Evolutionary conservation across 345 rosid species (phyloP), one percentile per base, ranked within the genome.

Genomic region (Draba incana): DNA sequence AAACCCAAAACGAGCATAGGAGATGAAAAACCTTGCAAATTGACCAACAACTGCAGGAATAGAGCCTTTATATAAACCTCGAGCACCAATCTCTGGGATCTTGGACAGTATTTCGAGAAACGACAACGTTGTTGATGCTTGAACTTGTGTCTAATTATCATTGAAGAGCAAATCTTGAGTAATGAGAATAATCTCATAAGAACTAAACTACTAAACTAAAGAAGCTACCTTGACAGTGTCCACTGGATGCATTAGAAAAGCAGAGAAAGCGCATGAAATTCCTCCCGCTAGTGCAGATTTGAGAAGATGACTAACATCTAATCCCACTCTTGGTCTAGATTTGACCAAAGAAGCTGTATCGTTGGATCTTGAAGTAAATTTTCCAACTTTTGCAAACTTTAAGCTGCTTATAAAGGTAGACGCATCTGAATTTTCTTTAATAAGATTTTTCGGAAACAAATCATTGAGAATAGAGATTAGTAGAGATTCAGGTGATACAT

Each of bases 201-300:
- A 33, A 69, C n/a, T 39, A 56, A 54, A 39, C 15, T 8, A 35
- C 3, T 8, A 8, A 35, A 8, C 10, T 5, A 0, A 58, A 43
- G 14, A 67, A 20, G 15, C 7, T 11, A 35, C 98, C 92, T 93
- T 93, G 62, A 93, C 78, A 33, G 97, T 85, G 69, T 92, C 98
- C 47, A 92, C 80, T 7, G 98, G 98, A 67, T 90, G 90, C 97
- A 93, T 75, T 37, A 93, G 51, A 79, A 87, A 76, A 57, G 88
- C 80, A 53, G 98, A 93, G 67, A 93, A 86, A 9, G 96, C 97
- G 69, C 94, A 86, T 30, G 98, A 84, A 15, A 93, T 81, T 56
- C 98, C 98, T 35, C 98, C 98, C 7, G 98, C 98, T 78, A 93
- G 73, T 46, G 98, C 98, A 57, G 97, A 90, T 81, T 81, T 84